Percentiles rank a stretch among this genome's conserved stretches.
Conservation (phyloP, 352 stramenopile species). For the Blastocystis sp. region DNA sequence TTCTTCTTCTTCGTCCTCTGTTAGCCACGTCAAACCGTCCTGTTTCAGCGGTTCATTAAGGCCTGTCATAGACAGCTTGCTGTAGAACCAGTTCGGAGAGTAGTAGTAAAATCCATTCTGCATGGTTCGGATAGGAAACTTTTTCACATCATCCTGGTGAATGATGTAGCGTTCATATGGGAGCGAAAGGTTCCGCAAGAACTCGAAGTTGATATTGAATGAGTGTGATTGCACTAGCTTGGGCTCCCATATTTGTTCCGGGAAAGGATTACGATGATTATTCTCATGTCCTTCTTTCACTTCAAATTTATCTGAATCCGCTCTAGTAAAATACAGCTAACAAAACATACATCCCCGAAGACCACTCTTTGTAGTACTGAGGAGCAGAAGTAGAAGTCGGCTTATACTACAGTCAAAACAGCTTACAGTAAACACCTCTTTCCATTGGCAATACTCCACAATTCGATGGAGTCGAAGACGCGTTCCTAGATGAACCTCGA, state of each 20-base stretch:
- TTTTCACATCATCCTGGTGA: background rate
- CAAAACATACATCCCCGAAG: background rate
- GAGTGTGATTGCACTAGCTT: background rate
- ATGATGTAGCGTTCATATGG: background rate
- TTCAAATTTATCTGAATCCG: background rate
- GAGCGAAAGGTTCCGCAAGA: background rate
- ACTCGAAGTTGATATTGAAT: slow-evolving; percentile 11
- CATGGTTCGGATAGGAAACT: background rate
- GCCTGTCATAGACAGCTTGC: background rate
- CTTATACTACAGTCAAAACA: background rate
- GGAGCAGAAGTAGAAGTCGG: background rate
- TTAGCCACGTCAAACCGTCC: background rate
- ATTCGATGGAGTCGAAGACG: background rate
- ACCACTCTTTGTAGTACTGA: slow-evolving; percentile 33
- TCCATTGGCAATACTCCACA: slow-evolving; percentile 52
- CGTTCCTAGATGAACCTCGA: slow-evolving; percentile 5
- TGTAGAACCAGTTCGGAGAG: slow-evolving; percentile 30
- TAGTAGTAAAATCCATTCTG: slow-evolving; percentile 36
- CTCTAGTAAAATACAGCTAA: background rate
- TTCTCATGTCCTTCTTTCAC: slow-evolving; percentile 4
- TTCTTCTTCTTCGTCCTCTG: background rate
- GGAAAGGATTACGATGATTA: background rate
- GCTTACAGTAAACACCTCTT: background rate
- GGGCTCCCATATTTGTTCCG: background rate
- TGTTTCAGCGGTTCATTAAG: background rate